Evolutionary conservation across 345 rosid genomes (phyloP), one percentile per base, ranked within the genome.

Genomic region (Carallia brachiata): DNA sequence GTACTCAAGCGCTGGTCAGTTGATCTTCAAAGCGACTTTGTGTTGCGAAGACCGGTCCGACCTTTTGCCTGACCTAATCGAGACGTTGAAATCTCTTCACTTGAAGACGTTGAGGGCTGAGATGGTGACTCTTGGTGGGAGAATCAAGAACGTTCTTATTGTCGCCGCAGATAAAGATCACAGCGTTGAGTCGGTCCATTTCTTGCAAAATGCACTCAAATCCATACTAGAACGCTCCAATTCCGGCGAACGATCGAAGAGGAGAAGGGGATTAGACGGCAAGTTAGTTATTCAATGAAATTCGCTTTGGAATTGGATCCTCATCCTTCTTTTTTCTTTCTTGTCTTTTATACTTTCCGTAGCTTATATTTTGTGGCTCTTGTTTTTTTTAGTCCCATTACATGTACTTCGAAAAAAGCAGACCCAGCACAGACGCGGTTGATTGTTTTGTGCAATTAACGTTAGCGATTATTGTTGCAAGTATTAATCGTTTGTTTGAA

Each of bases 11-110:
- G 97, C 89, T 4, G 92, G 93, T 4, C 83, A 81, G 8, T 75
- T 95, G 76, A 79, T 89, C 58, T 92, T 92, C 78, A 90, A 87
- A 79, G 99, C 98, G 12, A 92, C 99, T 27, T 65, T 95, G 10
- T 95, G 97, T 75, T 95, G 98, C 63, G 99, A 92, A 70, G 99
- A 95, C 63, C 85, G 98, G 64, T 73, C 92, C 7, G 97, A 95
- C 73, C 92, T 95, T 50, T 72, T 95, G 66, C 90, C 89, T 0
- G 98, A 95, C 40, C 83, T 95, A 48, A 87, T 81, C 23, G 92
- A 95, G 80, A 89, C 90, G 23, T 80, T 95, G 32, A 90, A 92
- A 52, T 92, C 99, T 4, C 92, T 95, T 10, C 87, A 92, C 65
- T 76, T 95, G 73, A 95, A 82, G 87, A 92, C 89, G 5, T 79